These are phyloP conservation scores for Cylindrodendrum hubeiense DNA, from an alignment of 2,329 filamentous ascomycete genomes.

Conservation along the genomic window DNA sequence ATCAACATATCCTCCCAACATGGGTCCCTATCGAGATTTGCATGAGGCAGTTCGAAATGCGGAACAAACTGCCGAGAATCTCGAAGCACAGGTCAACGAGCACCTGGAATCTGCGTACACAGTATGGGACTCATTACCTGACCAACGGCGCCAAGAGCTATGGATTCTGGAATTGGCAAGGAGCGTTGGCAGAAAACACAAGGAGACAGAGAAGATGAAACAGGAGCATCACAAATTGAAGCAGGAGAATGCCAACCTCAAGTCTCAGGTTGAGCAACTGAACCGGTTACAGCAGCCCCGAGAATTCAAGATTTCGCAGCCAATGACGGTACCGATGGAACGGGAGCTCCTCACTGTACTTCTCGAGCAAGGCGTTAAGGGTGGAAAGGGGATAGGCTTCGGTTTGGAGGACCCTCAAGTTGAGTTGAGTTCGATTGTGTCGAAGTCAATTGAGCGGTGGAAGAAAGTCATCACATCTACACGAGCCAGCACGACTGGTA, in stretches of 20 bases:
- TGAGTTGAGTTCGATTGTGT: conserved; percentile 65
- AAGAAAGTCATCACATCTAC: conserved; percentile 69
- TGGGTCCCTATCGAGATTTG: conserved; percentile 55
- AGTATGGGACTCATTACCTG: conserved; percentile 78
- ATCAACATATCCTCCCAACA: conserved; percentile 60
- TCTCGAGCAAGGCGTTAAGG: conserved; percentile 59
- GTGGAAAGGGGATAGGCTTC: conserved; percentile 57
- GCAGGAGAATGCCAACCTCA: conserved; percentile 70
- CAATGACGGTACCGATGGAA: conserved; percentile 65
- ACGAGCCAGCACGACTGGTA: conserved; percentile 57
- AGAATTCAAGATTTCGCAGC: conserved; percentile 67
- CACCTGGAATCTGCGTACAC: conserved; percentile 84
- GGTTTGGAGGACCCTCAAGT: conserved; percentile 63
- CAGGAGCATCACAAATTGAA: conserved; percentile 62
- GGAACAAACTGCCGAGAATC: conserved; percentile 65
- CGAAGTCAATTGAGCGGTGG: conserved; percentile 71
- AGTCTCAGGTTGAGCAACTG: conserved; percentile 69
- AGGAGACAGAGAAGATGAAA: conserved; percentile 65
- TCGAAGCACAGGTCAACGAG: conserved; percentile 77
- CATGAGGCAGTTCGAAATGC: conserved; percentile 62
- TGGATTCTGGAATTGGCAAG: conserved; percentile 73
- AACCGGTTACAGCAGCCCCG: conserved; percentile 70
- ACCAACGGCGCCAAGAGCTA: conserved; percentile 67
- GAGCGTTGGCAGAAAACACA: conserved; percentile 68
- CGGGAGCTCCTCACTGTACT: conserved; percentile 61